Conservation (phyloP, 345 rosid genomes). For the Sisymbrium altissimum region DNA sequence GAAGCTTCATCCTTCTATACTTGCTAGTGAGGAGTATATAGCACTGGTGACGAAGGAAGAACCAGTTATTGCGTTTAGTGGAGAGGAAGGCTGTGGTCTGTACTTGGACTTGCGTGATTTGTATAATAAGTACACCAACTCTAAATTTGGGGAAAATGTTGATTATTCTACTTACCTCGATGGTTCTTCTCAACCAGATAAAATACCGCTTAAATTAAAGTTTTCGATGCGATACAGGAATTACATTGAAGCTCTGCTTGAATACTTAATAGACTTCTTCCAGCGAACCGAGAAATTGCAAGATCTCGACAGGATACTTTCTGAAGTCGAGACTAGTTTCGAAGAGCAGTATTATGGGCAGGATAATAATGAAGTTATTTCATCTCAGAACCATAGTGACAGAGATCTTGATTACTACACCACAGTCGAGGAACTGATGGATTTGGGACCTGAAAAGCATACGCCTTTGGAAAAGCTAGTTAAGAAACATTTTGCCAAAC, state of each 20-base stretch:
- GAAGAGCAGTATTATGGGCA: too few species aligned
- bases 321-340: constrained; percentile 51
- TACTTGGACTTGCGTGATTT: constrained; percentile 84
- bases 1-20: background rate
- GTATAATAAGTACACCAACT: constrained; percentile 70
- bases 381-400: constrained; percentile 24
- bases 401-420: constrained; percentile 86
- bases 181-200: constrained; percentile 47
- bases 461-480: constrained; percentile 39
- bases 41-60: constrained; percentile 64
- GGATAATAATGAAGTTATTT: constrained; percentile 47
- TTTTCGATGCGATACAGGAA: constrained; percentile 66
- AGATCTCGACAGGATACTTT: constrained; percentile 76
- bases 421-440: constrained; percentile 72
- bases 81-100: constrained; percentile 87
- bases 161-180: constrained; percentile 80
- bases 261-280: constrained; percentile 61
- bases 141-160: constrained; percentile 73
- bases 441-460: constrained; percentile 50
- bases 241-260: constrained; percentile 66
- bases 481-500: too few species aligned
- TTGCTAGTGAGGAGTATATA: constrained; percentile 59
- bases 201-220: constrained; percentile 35
- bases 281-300: constrained; percentile 88
- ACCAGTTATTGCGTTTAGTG: constrained; percentile 70